These are phyloP conservation scores for Penicillium digitatum DNA, from an alignment of 2,329 filamentous ascomycete species.

Conservation along the genomic window DNA sequence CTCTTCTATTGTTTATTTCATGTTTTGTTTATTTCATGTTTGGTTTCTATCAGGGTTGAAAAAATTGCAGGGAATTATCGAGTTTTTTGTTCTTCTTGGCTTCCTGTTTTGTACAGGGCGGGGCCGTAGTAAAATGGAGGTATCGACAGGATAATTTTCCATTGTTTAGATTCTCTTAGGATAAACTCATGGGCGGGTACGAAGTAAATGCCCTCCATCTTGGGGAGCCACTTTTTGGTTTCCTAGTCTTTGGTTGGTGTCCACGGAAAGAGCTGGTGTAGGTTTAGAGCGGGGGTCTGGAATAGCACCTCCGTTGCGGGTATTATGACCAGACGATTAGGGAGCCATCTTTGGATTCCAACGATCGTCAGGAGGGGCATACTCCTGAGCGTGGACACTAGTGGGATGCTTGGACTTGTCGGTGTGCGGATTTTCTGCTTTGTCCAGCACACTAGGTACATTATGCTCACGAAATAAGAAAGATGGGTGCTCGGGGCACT, in stretches of 20 bases:
- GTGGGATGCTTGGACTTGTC: constrained; percentile 8
- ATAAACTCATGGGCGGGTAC: not conserved
- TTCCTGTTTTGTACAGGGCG: not conserved
- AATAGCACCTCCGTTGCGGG: not conserved
- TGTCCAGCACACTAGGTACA: not conserved
- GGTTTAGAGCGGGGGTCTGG: not conserved
- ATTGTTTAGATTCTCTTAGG: not conserved
- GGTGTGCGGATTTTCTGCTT: constrained; percentile 2
- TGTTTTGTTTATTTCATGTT: too few species aligned
- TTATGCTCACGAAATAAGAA: not conserved
- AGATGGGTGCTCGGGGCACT: not conserved
- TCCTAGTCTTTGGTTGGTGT: not conserved
- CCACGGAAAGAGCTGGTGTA: constrained; percentile 1
- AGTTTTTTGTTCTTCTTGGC: not conserved
- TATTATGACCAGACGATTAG: constrained; percentile 1
- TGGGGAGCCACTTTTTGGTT: not conserved
- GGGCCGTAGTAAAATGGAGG: not conserved
- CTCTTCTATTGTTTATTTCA: not conserved
- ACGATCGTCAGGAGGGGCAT: constrained; percentile 10
- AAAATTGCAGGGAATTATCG: too few species aligned
- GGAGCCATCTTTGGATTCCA: constrained; percentile 6
- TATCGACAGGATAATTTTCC: not conserved
- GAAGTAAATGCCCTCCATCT: not conserved
- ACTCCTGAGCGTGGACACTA: not conserved
- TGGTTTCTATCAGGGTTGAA: not conserved